Base-by-base conservation (phyloP, 1,139 yeast species). In the Suhomyces coccinellae region DNA sequence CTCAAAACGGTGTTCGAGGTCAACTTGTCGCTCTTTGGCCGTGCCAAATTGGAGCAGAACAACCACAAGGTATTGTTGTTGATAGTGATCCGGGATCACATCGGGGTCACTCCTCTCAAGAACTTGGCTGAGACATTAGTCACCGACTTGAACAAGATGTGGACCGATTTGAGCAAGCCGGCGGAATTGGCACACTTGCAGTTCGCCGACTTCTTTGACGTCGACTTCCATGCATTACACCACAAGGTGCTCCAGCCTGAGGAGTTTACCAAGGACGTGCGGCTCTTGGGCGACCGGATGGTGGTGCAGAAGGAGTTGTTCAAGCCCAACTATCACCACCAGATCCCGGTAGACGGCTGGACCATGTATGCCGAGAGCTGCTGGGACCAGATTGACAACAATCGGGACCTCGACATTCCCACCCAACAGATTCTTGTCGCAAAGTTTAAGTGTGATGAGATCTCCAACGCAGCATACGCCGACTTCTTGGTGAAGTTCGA, bases 361-460 rank as follows among this genome's bases (percentile, higher is more conserved):
- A 80, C 95, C 5, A 69, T 90, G 67, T 93, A 93, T 59, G 91
- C 97, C 1, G 85, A 83, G 45, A 87, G 84, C 59, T 85, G 96
- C 53, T 93, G 99, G 99, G 85, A 87, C 42, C 97, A 90, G 63
- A 93, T 93, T 57, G 96, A 90, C 64, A 77, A 79, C 49, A 93
- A 93, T 66, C 91, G 89, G 65, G 99, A 93, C 61, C 78, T 93
- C 55, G 99, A 93, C 66, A 75, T 93, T 55, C 99, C 99, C 22
- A 91, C 98, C 0, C 99, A 93, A 62, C 99, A 93, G 63, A 87
- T 89, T 37, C 72, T 93, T 49, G 98, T 93, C 15, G 96, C 99
- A 5, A 82, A 93, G 55, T 93, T 89, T 68, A 83, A 96, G 59
- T 93, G 99, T 65, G 96, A 91, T 57, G 99, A 93, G 63, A 87